Percentiles rank a stretch among this genome's conserved stretches.
phyloP scores from a whole-genome alignment of 257 asterid species.

The Fraxinus cuspidata region DNA sequence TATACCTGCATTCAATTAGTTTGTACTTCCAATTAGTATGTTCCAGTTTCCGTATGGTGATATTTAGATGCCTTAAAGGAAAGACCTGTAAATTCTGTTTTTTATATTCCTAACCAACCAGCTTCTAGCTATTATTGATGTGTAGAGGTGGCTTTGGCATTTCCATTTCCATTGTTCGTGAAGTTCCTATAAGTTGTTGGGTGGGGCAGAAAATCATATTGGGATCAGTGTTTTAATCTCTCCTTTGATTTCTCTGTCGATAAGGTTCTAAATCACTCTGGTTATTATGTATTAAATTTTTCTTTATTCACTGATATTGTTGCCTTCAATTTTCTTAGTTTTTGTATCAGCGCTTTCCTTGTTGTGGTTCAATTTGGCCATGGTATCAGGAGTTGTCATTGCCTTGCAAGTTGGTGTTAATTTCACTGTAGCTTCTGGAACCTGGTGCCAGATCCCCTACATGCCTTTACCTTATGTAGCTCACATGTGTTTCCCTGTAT shows the following conservation, averaged over 20 bases:
- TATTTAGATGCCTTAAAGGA: too few species aligned
- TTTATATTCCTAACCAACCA: neutral
- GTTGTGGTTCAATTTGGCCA: slow-evolving; percentile 5
- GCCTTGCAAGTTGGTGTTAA: neutral
- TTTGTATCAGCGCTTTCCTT: neutral
- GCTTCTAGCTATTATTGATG: neutral
- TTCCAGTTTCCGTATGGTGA: neutral
- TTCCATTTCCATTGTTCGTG: neutral
- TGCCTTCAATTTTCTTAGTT: neutral
- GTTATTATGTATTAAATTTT: neutral
- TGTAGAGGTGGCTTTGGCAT: neutral
- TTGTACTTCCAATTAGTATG: neutral
- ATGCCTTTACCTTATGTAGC: neutral
- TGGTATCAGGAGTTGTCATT: neutral
- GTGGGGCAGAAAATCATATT: neutral
- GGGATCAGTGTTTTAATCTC: neutral
- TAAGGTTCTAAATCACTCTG: neutral
- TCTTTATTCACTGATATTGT: neutral
- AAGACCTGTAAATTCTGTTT: too few species aligned
- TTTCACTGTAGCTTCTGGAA: neutral
- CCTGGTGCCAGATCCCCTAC: neutral
- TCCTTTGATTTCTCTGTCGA: neutral
- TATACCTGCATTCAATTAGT: neutral
- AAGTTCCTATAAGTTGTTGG: neutral
- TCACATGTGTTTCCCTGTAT: neutral